Evolutionary conservation across 768 basidiomycete genomes (phyloP), one percentile per base, ranked within the genome.

Genomic region (Phlebiopsis flavidoalba): DNA sequence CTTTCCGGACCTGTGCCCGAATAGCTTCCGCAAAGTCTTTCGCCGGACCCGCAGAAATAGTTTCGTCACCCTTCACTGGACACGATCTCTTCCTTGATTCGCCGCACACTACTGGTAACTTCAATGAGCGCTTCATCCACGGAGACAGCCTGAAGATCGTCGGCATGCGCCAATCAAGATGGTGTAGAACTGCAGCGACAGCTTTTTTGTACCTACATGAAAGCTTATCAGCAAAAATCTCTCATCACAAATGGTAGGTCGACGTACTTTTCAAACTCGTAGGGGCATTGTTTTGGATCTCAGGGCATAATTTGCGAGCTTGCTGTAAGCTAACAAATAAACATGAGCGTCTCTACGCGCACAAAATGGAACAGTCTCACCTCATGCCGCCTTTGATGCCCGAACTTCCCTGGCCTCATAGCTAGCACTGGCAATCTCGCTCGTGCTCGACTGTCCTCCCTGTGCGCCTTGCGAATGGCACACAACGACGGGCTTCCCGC

Each of bases 111-210:
- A 4, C 75, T 80, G 0, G 91, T 87, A 15, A 95, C 92, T 60
- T 98, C 95, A 61, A 98, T 86, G 22, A 98, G 80, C 0, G 94
- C 96, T 71, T 99, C 97, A 62, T 99, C 97, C 5, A 98, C 91
- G 1, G 94, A 96, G 15, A 98, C 95, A 1, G 95, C 95, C 74
- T 98, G 88, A 2, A 98, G 77, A 65, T 95, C 93, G 67, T 97
- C 93, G 22, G 93, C 92, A 68, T 90, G 86, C 0, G 82, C 77
- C 86, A n/a, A 98, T 91, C 35, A 98, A 80, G 57, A 97, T 89
- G 5, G 91, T 93, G 73, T 99, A 98, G 71, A 98, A 98, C 40
- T 87, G 80, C 54, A 95, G 73, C 0, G 96, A 95, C 57, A 88
- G 77, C 58, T 88, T 76, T n/a, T 69, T 91, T 94, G 75, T 95